Evolutionary conservation across 371 early-diverging fungal species (phyloP).

Genomic region (Syncephalastrum sp.): DNA sequence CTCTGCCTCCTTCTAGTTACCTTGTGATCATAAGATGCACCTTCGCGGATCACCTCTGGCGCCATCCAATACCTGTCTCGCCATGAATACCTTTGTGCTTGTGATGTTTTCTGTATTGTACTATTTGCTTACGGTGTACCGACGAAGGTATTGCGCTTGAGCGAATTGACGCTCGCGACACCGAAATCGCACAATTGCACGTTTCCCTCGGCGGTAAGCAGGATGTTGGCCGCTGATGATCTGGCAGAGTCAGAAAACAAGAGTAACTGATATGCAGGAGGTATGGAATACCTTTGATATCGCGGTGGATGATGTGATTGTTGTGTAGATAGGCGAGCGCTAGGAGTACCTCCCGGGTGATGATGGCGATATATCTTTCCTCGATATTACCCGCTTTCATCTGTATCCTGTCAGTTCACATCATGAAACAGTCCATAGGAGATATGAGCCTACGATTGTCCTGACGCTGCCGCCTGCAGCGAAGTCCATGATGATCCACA

Average conservation of each 20-base stretch:
- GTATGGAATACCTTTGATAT: slow-evolving; percentile 85
- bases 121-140: slow-evolving; percentile 71
- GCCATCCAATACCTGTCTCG: slow-evolving; percentile 79
- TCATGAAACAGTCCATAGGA: not conserved
- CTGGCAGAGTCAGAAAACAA: not conserved
- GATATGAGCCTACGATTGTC: slow-evolving; percentile 61
- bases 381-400: slow-evolving; percentile 87
- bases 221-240: slow-evolving; percentile 80
- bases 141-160: slow-evolving; percentile 84
- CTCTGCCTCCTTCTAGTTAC: slow-evolving; percentile 22
- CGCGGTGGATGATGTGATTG: slow-evolving; percentile 93
- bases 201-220: slow-evolving; percentile 86
- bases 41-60: slow-evolving; percentile 86
- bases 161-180: slow-evolving; percentile 71
- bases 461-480: slow-evolving; percentile 94
- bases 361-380: slow-evolving; percentile 83
- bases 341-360: slow-evolving; percentile 82
- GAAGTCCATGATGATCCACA: slow-evolving; percentile 98
- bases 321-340: slow-evolving; percentile 94
- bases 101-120: too few species aligned
- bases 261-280: not conserved
- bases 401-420: slow-evolving; percentile 25
- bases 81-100: slow-evolving; percentile 20
- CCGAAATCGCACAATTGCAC: slow-evolving; percentile 97
- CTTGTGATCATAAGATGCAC: slow-evolving; percentile 76